Evolutionary conservation across 495 filamentous ascomycete species (phyloP).

Genomic region (Trichoderma erinaceum): DNA sequence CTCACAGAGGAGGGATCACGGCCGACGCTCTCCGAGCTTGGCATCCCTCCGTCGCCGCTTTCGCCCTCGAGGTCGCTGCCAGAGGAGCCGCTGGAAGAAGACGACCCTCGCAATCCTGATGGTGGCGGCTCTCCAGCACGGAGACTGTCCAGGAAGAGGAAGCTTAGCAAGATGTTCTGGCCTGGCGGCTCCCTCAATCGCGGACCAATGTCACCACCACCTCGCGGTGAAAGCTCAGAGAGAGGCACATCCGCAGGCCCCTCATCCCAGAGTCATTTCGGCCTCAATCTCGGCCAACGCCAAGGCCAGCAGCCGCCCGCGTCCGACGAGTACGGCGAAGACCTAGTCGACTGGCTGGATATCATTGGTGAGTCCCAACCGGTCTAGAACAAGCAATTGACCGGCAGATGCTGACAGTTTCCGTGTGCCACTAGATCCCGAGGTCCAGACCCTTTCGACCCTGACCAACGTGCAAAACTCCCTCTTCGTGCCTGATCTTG

Average conservation of each 20-base stretch:
- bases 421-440: conserved; percentile 49
- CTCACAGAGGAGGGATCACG: conserved; percentile 14
- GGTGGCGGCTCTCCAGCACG: background rate
- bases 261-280: too few relatives aligned
- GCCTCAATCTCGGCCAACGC: background rate
- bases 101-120: background rate
- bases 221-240: background rate
- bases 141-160: background rate
- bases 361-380: conserved; percentile 52
- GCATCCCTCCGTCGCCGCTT: background rate
- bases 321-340: conserved; percentile 40
- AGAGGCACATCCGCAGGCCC: background rate
- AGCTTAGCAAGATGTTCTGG: conserved; percentile 4
- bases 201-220: background rate
- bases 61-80: conserved; percentile 8
- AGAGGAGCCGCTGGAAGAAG: background rate
- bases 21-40: conserved; percentile 3
- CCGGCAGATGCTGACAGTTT: conserved; percentile 16
- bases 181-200: conserved; percentile 1
- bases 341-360: conserved; percentile 64
- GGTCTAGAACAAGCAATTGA: background rate
- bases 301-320: background rate
- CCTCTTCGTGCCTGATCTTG: conserved; percentile 67
- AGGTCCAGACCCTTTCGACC: conserved; percentile 66
- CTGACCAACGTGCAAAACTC: conserved; percentile 78